Evolutionary conservation across 2,329 filamentous ascomycete species (phyloP).

Genomic region (Hymenoscyphus albidus): DNA sequence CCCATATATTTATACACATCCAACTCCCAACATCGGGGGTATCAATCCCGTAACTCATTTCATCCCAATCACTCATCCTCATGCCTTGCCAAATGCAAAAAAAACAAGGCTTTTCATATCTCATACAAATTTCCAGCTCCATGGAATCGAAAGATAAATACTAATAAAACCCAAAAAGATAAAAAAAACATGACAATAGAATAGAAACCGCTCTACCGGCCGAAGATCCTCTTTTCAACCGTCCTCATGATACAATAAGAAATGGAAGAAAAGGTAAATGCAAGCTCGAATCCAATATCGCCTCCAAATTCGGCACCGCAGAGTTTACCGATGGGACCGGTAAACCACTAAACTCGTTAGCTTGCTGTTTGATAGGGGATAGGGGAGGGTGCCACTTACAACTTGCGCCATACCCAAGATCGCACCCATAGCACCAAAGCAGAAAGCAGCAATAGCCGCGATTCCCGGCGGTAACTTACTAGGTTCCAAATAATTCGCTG

Average conservation of each 20-base stretch:
- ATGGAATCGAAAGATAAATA: not conserved
- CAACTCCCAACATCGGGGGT: not conserved
- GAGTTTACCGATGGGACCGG: slow-evolving; percentile 59
- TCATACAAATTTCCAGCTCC: not conserved
- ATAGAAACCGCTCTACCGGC: slow-evolving; percentile 34
- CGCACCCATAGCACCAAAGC: slow-evolving; percentile 61
- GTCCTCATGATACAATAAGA: slow-evolving; percentile 46
- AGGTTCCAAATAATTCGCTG: slow-evolving; percentile 54
- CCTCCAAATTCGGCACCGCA: slow-evolving; percentile 40
- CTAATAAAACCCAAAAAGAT: not conserved
- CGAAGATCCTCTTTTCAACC: slow-evolving; percentile 41
- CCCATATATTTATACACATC: not conserved
- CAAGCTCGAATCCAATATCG: slow-evolving; percentile 63
- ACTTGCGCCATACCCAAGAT: slow-evolving; percentile 66
- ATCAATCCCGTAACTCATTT: not conserved
- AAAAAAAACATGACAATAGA: not conserved
- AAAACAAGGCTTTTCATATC: not conserved
- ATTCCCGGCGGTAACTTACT: slow-evolving; percentile 58
- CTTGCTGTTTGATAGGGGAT: not conserved
- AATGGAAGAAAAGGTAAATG: slow-evolving; percentile 55
- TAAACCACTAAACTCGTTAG: slow-evolving; percentile 49
- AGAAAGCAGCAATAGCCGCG: slow-evolving; percentile 60
- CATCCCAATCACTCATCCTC: not conserved
- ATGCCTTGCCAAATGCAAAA: not conserved
- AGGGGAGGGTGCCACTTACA: not conserved